Conservation (phyloP, 768 basidiomycete species). For the Rickenella mellea region DNA sequence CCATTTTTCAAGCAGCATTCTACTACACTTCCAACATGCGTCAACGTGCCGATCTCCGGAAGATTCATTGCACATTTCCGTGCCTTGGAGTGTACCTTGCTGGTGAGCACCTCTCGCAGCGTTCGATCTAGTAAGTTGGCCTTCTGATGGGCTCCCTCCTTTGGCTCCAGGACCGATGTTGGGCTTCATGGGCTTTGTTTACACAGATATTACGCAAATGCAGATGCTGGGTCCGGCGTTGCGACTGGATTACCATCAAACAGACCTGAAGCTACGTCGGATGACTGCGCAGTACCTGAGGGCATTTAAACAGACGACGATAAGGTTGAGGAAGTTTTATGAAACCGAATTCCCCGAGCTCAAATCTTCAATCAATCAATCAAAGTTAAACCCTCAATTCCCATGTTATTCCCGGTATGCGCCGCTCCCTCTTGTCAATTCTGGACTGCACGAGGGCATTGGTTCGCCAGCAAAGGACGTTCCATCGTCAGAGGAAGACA, state of each 20-base stretch:
- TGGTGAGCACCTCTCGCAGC: too few relatives aligned
- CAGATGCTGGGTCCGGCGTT: conserved; percentile 6
- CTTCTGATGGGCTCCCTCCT: too few relatives aligned
- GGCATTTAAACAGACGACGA: conserved; percentile 17
- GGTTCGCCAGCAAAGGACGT: too few relatives aligned
- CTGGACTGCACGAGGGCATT: too few relatives aligned
- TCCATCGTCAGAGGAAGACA: too few relatives aligned
- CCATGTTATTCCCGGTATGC: too few relatives aligned
- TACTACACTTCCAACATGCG: neutral
- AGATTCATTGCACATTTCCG: too few relatives aligned
- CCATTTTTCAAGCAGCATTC: neutral
- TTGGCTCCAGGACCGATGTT: conserved; percentile 7
- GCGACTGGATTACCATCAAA: conserved; percentile 3
- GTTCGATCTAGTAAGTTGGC: too few relatives aligned
- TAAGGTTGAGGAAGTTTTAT: conserved; percentile 17
- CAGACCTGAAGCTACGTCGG: conserved; percentile 1
- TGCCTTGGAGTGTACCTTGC: conserved; percentile 7
- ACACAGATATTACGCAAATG: conserved; percentile 7
- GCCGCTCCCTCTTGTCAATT: too few relatives aligned
- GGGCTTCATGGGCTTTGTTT: conserved; percentile 7
- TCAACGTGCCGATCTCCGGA: too few relatives aligned
- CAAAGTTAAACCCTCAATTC: too few relatives aligned
- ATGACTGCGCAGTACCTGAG: conserved; percentile 15
- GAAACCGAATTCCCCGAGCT: conserved; percentile 5
- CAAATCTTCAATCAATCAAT: too few relatives aligned